Evolutionary conservation across 2,329 filamentous ascomycete genomes (phyloP).

Genomic region (Incumbomyces delicatus): DNA sequence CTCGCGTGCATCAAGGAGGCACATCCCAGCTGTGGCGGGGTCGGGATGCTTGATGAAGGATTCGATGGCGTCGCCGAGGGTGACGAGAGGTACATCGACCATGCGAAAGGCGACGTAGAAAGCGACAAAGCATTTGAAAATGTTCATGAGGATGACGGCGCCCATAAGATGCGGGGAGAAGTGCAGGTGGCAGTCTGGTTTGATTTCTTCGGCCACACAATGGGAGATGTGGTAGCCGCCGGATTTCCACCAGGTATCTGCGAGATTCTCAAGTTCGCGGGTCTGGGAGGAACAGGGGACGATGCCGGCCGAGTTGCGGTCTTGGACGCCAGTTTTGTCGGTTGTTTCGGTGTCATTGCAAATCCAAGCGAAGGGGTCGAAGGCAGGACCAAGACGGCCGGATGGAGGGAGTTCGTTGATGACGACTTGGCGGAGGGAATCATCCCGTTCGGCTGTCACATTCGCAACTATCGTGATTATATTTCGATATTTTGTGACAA

Average conservation of each 20-base stretch:
- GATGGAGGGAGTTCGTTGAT: slow-evolving; percentile 14
- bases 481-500: slow-evolving; percentile 10
- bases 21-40: slow-evolving; percentile 17
- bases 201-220: slow-evolving; percentile 16
- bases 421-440: slow-evolving; percentile 4
- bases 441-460: neutral
- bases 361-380: slow-evolving; percentile 18
- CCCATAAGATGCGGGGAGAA: slow-evolving; percentile 1
- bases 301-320: slow-evolving; percentile 3
- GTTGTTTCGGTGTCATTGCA: slow-evolving; percentile 14
- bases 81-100: slow-evolving; percentile 21
- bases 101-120: slow-evolving; percentile 6
- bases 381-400: slow-evolving; percentile 9
- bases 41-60: slow-evolving; percentile 29
- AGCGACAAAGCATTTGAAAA: slow-evolving; percentile 4
- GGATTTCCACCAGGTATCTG: slow-evolving; percentile 10
- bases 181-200: slow-evolving; percentile 6
- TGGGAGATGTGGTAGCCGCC: slow-evolving; percentile 16
- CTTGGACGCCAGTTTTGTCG: slow-evolving; percentile 13
- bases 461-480: slow-evolving; percentile 8
- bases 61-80: slow-evolving; percentile 29
- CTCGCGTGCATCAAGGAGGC: slow-evolving; percentile 13
- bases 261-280: neutral
- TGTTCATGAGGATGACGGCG: slow-evolving; percentile 1
- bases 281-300: neutral